These are phyloP conservation scores for Pythium dissimile DNA, from an alignment of 352 stramenopile genomes.

Conservation along the genomic window DNA sequence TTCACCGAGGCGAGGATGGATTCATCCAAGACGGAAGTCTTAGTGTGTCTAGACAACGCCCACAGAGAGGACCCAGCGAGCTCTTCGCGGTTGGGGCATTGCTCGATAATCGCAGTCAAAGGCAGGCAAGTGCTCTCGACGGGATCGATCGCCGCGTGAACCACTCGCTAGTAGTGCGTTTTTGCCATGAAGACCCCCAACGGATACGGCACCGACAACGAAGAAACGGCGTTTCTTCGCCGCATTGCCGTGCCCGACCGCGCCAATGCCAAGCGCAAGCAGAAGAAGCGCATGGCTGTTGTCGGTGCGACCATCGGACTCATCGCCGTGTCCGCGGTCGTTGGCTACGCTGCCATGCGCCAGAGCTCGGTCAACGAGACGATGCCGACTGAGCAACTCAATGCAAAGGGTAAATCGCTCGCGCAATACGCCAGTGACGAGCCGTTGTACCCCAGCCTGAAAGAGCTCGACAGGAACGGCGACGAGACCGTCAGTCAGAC, in stretches of 20 bases:
- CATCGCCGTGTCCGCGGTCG: constrained; percentile 33
- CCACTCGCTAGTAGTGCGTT: neutral
- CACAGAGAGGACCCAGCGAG: no score
- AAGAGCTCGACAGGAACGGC: constrained; percentile 30
- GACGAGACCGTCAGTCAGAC: constrained; percentile 31
- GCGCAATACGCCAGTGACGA: constrained; percentile 28
- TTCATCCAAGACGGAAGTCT: no score
- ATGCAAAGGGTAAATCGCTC: constrained; percentile 23
- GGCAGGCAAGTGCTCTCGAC: constrained; percentile 25
- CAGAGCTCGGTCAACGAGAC: neutral
- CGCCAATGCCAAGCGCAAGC: constrained; percentile 26
- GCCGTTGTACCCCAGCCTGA: constrained; percentile 35
- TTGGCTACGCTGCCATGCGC: constrained; percentile 40
- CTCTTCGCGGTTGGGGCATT: no score
- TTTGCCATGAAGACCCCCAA: constrained; percentile 49
- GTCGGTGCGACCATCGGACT: constrained; percentile 36
- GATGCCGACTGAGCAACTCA: constrained; percentile 27
- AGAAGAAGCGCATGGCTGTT: constrained; percentile 43
- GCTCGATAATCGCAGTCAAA: constrained; percentile 36
- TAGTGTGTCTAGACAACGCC: no score
- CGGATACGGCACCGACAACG: constrained; percentile 55
- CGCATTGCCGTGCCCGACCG: constrained; percentile 45
- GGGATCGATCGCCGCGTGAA: neutral
- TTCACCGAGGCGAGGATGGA: no score
- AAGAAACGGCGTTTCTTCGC: constrained; percentile 55